phyloP scores from a whole-genome alignment of 331 rosid genomes.

The Telfairia occidentalis region DNA sequence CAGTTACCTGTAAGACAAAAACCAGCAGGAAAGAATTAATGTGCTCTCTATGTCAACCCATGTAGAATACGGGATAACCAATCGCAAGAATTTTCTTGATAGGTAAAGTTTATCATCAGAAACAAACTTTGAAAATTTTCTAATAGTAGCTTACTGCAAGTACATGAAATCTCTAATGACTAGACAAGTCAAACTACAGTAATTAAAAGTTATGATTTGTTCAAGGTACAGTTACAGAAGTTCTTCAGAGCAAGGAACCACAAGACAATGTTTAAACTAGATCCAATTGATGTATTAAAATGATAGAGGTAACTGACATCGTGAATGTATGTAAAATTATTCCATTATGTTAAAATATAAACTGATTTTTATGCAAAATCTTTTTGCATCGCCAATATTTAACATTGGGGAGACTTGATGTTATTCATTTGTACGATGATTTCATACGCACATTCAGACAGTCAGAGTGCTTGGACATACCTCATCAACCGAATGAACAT shows the following conservation, averaged over 20 bases:
- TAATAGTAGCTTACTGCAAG: not conserved
- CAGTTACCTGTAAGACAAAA: not conserved
- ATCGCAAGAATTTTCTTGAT: not conserved
- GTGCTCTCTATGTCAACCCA: not conserved
- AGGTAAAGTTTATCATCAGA: not conserved
- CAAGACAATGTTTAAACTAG: not conserved
- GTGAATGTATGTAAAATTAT: not conserved
- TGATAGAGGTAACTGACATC: not conserved
- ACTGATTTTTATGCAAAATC: not conserved
- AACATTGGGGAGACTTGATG: not conserved
- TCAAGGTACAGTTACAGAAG: not conserved
- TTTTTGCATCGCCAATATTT: not conserved
- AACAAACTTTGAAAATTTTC: not conserved
- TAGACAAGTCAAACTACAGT: not conserved
- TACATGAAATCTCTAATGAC: not conserved
- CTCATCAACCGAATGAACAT: constrained; percentile 88
- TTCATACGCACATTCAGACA: not conserved
- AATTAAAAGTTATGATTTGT: not conserved
- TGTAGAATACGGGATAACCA: not conserved
- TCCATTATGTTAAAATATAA: not conserved
- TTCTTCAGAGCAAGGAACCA: not conserved
- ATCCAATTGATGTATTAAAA: not conserved
- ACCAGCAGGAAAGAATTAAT: not conserved
- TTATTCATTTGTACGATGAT: not conserved
- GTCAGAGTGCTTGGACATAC: constrained; percentile 25